Percentiles rank a stretch among this genome's conserved stretches.
phyloP scores from a whole-genome alignment of 495 filamentous ascomycete species.

The Choiromyces venosus region DNA sequence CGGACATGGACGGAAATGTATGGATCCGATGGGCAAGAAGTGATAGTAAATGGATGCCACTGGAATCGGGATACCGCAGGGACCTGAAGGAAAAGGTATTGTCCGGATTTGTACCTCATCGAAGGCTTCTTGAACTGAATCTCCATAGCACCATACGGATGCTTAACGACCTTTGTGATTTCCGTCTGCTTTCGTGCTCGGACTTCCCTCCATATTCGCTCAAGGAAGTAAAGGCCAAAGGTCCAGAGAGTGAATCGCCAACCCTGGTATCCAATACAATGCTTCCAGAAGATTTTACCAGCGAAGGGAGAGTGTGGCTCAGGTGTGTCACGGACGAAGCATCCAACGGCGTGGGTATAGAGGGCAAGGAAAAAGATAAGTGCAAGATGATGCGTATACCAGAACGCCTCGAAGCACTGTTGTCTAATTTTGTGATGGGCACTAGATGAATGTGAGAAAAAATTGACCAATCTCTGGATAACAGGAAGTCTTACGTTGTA shows the following conservation, averaged over 20 bases:
- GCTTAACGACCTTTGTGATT: conserved; percentile 88
- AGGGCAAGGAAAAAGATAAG: conserved; percentile 89
- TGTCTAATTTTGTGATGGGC: conserved; percentile 89
- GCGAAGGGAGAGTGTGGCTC: conserved; percentile 76
- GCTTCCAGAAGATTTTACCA: conserved; percentile 72
- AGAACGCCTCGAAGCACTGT: conserved; percentile 96
- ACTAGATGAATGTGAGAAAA: conserved; percentile 9
- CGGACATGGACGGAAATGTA: conserved; percentile 92
- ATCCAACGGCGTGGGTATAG: conserved; percentile 93
- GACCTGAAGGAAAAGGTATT: conserved; percentile 95
- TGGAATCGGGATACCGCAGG: conserved; percentile 80
- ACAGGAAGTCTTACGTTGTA: conserved; percentile 54
- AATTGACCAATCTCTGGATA: no score
- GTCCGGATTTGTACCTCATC: conserved; percentile 96
- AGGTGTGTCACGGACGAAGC: conserved; percentile 79
- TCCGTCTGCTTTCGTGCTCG: conserved; percentile 72
- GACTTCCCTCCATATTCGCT: conserved; percentile 89
- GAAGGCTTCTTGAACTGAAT: conserved; percentile 94
- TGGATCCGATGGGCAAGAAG: conserved; percentile 90
- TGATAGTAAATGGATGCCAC: conserved; percentile 99
- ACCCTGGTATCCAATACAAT: conserved; percentile 92
- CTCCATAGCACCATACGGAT: conserved; percentile 96
- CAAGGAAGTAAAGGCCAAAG: conserved; percentile 77
- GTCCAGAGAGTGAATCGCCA: conserved; percentile 95
- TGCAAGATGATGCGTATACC: conserved; percentile 98